These are phyloP conservation scores for Debaryomyces psychrophilus DNA, from an alignment of 1,139 yeast species.

Conservation along the genomic window DNA sequence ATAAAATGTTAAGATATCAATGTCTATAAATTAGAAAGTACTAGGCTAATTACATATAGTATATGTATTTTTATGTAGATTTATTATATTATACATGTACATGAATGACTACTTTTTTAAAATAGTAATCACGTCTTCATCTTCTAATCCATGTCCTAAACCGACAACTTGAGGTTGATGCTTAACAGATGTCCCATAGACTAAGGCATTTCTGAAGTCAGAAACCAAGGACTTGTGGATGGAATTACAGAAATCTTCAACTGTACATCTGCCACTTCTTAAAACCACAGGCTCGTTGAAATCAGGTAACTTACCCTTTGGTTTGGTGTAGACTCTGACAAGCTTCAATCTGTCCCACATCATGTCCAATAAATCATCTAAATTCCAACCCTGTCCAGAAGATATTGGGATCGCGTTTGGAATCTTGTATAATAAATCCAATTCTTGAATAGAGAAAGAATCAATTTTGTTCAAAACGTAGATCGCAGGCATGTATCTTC, in stretches of 20 bases:
- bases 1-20: not conserved
- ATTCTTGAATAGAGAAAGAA: conserved; percentile 89
- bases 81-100: conserved; percentile 8
- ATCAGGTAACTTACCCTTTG: conserved; percentile 93
- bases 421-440: conserved; percentile 83
- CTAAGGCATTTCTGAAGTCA: conserved; percentile 90
- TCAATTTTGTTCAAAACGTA: conserved; percentile 95
- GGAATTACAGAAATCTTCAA: conserved; percentile 95
- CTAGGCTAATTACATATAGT: not conserved
- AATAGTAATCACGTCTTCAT: conserved; percentile 96
- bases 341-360: conserved; percentile 93
- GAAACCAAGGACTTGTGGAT: conserved; percentile 93
- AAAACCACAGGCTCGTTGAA: conserved; percentile 93
- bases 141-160: conserved; percentile 75
- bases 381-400: conserved; percentile 94
- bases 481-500: conserved; percentile 93
- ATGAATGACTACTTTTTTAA: conserved; percentile 59
- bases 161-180: conserved; percentile 99
- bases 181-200: conserved; percentile 89
- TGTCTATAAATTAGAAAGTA: not conserved
- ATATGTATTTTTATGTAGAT: not conserved
- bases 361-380: conserved; percentile 87
- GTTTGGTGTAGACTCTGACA: conserved; percentile 95
- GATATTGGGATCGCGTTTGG: conserved; percentile 98
- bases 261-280: conserved; percentile 77